Conservation (phyloP, 768 basidiomycete genomes). For the Coprinopsis strossmayeri region DNA sequence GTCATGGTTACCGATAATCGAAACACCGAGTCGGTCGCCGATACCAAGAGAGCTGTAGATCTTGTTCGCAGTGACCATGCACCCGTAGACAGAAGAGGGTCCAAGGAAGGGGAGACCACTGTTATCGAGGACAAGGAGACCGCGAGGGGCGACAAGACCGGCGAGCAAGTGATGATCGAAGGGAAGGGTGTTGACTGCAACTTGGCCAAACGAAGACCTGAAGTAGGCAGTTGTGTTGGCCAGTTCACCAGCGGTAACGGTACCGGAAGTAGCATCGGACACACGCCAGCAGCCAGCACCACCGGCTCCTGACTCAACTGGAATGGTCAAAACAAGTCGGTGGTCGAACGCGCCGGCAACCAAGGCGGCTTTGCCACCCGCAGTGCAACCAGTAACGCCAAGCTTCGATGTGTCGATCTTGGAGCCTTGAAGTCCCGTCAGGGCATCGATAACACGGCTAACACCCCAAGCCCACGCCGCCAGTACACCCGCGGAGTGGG, state of each 20-base stretch:
- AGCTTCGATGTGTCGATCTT: constrained; percentile 37
- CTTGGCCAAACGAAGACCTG: constrained; percentile 39
- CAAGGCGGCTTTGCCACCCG: constrained; percentile 51
- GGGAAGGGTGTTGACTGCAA: constrained; percentile 35
- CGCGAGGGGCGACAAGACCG: constrained; percentile 49
- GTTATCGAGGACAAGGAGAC: constrained; percentile 47
- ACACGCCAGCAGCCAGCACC: constrained; percentile 51
- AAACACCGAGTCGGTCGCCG: constrained; percentile 41
- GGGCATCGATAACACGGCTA: constrained; percentile 48
- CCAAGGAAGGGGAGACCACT: constrained; percentile 51
- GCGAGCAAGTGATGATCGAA: constrained; percentile 52
- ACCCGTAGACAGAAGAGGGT: constrained; percentile 43
- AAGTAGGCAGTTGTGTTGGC: constrained; percentile 52
- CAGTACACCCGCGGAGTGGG: constrained; percentile 40
- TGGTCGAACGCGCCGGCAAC: constrained; percentile 50
- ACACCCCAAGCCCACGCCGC: constrained; percentile 55
- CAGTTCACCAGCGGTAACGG: constrained; percentile 48
- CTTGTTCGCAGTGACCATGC: constrained; percentile 42
- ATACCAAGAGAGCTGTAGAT: constrained; percentile 45
- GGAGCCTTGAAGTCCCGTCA: constrained; percentile 31
- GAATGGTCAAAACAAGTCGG: constrained; percentile 48
- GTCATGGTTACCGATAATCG: constrained; percentile 44
- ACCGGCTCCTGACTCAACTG: constrained; percentile 53
- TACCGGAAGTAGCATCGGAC: constrained; percentile 36
- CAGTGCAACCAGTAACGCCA: constrained; percentile 48